Percentiles rank a stretch among this genome's conserved stretches.
Conservation (phyloP, 352 stramenopile species). For the Peronosclerospora sorghi region DNA sequence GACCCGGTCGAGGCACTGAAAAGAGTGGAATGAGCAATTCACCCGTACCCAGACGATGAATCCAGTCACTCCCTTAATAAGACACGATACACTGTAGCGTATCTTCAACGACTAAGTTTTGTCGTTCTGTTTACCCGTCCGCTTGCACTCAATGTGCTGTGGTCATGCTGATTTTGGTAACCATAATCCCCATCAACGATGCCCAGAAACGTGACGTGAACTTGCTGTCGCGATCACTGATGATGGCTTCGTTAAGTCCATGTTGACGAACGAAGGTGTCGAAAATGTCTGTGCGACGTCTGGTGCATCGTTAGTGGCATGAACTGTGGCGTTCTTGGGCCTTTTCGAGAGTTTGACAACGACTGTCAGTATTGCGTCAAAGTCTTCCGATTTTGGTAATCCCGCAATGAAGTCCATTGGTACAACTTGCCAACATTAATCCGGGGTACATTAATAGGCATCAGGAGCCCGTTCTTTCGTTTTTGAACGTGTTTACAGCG, state of each 20-base stretch:
- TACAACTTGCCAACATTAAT: slow-evolving; percentile 17
- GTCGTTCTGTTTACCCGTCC: slow-evolving; percentile 8
- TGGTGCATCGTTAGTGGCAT: not conserved
- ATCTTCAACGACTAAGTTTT: slow-evolving; percentile 12
- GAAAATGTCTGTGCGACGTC: not conserved
- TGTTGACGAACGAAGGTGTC: not conserved
- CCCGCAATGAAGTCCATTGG: slow-evolving; percentile 23
- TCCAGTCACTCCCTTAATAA: too few species aligned
- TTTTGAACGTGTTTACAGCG: not conserved
- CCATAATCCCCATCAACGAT: not conserved
- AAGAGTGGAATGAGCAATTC: too few species aligned
- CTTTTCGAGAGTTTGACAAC: not conserved
- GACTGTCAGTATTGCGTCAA: too few species aligned
- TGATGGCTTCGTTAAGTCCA: not conserved
- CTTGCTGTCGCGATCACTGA: slow-evolving; percentile 1
- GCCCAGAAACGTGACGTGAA: not conserved
- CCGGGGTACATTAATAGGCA: slow-evolving; percentile 2
- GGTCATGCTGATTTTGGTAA: not conserved
- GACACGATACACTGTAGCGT: not conserved
- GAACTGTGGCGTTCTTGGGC: not conserved
- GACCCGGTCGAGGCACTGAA: not conserved
- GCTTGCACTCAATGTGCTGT: not conserved
- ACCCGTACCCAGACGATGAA: too few species aligned
- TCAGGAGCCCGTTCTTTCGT: slow-evolving; percentile 1
- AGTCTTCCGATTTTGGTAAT: slow-evolving; percentile 13